Evolutionary conservation across 2,329 filamentous ascomycete genomes (phyloP), one percentile per base, ranked within the genome.

Genomic region (Aureobasidium sp.): DNA sequence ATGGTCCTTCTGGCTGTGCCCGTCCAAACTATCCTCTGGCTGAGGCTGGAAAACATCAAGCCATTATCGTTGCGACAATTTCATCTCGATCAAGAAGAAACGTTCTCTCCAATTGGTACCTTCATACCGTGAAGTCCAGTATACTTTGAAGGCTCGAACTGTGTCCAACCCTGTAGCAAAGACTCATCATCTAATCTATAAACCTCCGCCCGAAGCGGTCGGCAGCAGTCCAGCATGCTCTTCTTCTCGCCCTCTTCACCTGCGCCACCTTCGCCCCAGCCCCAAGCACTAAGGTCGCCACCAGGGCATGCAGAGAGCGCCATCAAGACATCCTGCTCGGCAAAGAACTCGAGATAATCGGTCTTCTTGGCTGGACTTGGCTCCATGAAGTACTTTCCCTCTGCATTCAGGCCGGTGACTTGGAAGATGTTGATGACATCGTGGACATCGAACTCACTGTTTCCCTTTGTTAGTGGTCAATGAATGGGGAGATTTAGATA

Each of bases 371-470:
- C 84, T 0, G 84, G 84, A 63, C 80, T 83, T 0, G 84, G 81
- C 63, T 80, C 84, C 81, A 95, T 95, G 64, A 90, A 92, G 67
- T 92, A 93, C 59, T 85, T 82, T 0, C 88, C 89, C 64, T 87
- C 70, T 59, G 82, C 78, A 68, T 94, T 87, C 51, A 94, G 71
- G 0, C 90, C 89, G 0, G 90, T 94, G 7, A 92, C 89, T 72
- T 95, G 90, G 71, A 95, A 94, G 3, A 95, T 79, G 69, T 95
- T 95, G 60, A 95, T 80, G 0, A 95, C 90, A 71, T 95, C 90
- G 69, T 95, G 90, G 1, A 94, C 84, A 70, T 94, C 89, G 34
- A 79, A 78, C 74, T 94, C 90, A 24, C 61, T 63, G 29, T 48
- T 26, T 3, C 5, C 17, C 20, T 17, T 2, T 3, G n/a, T 51